Conservation (phyloP, 805 yeast genomes). For the Ogataea paradorogensis region DNA sequence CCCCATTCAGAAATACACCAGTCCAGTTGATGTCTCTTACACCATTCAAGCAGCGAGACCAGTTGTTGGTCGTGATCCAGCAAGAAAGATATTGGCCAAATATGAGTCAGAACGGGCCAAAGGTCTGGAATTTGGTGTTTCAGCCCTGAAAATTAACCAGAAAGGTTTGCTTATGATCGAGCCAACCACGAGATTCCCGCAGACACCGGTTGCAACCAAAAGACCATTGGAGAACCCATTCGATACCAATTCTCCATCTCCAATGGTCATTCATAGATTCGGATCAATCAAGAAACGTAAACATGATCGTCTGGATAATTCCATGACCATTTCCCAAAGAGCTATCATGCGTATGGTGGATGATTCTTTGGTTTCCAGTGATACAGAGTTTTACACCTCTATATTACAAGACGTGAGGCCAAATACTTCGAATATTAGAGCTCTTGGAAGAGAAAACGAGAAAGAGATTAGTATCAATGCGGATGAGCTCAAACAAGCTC, state of each 20-base stretch:
- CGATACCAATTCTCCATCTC: conserved; percentile 16
- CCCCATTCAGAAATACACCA: conserved; percentile 13
- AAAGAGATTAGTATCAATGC: conserved; percentile 29
- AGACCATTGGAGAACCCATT: conserved; percentile 15
- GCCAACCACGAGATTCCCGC: conserved; percentile 2
- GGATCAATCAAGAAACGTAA: conserved; percentile 22
- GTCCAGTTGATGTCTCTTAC: conserved; percentile 11
- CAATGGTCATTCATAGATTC: conserved; percentile 13
- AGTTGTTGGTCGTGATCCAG: conserved; percentile 9
- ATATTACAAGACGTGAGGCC: conserved; percentile 12
- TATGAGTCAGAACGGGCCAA: conserved; percentile 4
- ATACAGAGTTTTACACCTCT: conserved; percentile 31
- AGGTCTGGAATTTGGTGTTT: conserved; percentile 12
- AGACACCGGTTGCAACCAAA: conserved; percentile 18
- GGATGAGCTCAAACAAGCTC: conserved; percentile 30
- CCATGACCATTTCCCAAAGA: conserved; percentile 36
- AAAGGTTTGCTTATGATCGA: conserved; percentile 7
- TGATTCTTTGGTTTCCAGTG: conserved; percentile 37
- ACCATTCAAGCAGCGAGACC: conserved; percentile 1
- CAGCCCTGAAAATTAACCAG: conserved; percentile 4
- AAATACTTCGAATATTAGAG: conserved; percentile 7
- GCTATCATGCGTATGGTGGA: conserved; percentile 39
- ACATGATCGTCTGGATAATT: conserved; percentile 33
- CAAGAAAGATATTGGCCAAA: conserved; percentile 8
- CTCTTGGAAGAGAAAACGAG: conserved; percentile 7